A percentile compares a stretch with the other conserved stretches of the same genome.
Conservation (phyloP, 352 stramenopile genomes). For the Blastocystis sp. region DNA sequence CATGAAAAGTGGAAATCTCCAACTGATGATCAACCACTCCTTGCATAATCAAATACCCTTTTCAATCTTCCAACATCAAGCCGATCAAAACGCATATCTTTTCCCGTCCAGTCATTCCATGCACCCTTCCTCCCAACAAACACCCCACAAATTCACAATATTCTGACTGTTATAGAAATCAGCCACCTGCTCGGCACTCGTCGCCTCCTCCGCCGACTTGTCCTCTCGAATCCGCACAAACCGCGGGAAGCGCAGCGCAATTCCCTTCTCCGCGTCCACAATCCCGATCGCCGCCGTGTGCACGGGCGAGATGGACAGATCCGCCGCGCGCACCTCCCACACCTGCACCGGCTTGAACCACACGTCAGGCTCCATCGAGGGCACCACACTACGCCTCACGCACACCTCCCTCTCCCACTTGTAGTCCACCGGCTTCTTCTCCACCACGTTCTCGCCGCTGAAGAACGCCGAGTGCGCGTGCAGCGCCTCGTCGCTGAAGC, state of each 20-base stretch:
- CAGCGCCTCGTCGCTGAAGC: constrained; percentile 95
- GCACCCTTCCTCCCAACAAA: not conserved
- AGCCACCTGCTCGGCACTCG: constrained; percentile 88
- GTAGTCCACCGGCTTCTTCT: constrained; percentile 19
- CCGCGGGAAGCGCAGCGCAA: constrained; percentile 95
- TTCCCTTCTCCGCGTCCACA: constrained; percentile 79
- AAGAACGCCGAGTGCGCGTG: constrained; percentile 81
- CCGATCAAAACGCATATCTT: too few species aligned
- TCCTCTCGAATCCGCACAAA: constrained; percentile 94
- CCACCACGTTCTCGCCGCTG: constrained; percentile 74
- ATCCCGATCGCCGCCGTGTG: constrained; percentile 91
- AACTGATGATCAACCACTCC: too few species aligned
- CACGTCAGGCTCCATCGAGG: constrained; percentile 80
- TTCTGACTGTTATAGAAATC: constrained; percentile 84
- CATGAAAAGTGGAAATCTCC: too few species aligned
- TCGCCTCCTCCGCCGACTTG: constrained; percentile 92
- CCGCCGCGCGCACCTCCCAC: constrained; percentile 96
- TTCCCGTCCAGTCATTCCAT: too few species aligned
- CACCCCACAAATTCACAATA: constrained; percentile 71
- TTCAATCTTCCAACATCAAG: too few species aligned
- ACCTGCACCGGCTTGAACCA: constrained; percentile 87
- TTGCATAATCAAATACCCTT: too few species aligned
- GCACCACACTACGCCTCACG: constrained; percentile 71
- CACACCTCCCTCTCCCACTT: constrained; percentile 5
- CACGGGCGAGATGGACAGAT: constrained; percentile 94